Conservation (phyloP, 2,329 filamentous ascomycete species). For the Penicillium sp. region DNA sequence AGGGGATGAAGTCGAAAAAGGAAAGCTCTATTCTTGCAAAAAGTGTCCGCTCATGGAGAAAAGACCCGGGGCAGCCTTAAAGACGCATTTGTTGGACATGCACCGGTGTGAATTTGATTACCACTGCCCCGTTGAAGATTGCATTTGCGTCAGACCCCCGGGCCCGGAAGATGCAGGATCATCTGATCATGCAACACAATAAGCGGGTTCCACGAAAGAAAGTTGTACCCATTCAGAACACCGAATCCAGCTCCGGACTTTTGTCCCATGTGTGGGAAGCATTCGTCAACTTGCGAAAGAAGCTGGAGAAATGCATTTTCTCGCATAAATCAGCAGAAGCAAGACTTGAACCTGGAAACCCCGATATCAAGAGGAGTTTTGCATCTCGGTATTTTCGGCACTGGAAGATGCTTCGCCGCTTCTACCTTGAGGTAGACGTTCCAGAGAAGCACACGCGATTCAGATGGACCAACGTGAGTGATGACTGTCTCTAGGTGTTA, state of each 20-base stretch:
- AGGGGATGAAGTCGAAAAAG: too few relatives aligned
- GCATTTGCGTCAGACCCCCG: too few relatives aligned
- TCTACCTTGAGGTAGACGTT: not conserved
- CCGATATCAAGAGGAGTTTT: not conserved
- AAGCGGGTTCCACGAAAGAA: not conserved
- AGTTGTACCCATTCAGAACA: not conserved
- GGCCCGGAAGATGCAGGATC: too few relatives aligned
- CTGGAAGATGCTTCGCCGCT: not conserved
- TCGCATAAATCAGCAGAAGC: not conserved
- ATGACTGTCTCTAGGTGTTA: too few relatives aligned
- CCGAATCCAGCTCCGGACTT: too few relatives aligned
- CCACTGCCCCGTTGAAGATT: too few relatives aligned
- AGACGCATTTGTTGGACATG: too few relatives aligned
- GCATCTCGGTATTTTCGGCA: not conserved
- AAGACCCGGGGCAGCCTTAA: too few relatives aligned
- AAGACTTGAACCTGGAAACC: not conserved
- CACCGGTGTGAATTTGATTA: too few relatives aligned
- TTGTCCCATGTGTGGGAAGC: not conserved
- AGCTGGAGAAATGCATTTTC: not conserved
- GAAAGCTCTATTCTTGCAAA: too few relatives aligned
- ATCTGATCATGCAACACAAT: too few relatives aligned
- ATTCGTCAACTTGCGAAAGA: not conserved
- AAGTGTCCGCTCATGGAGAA: too few relatives aligned
- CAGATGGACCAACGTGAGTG: not conserved
- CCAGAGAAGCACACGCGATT: not conserved